Base-by-base conservation (phyloP, 192 early-diverging fungal genomes). In the Linderina pennispora region DNA sequence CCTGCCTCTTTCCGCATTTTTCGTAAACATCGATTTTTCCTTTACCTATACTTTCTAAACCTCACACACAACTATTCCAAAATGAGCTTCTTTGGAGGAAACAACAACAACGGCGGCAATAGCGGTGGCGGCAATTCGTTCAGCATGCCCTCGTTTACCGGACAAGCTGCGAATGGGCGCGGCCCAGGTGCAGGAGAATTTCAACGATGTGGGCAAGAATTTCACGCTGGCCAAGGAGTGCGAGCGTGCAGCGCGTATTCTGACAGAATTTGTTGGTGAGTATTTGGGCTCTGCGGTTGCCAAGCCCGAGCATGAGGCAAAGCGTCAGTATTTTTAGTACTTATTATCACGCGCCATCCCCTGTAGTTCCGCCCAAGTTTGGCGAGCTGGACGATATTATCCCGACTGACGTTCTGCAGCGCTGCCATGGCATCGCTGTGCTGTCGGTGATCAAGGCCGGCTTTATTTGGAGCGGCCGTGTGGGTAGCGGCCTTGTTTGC, bases 401-500 rank as follows among this genome's bases (percentile, higher is more conserved):
- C 45, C 85, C 86, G 4, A 39, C 76, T 15, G 64, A 79, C 41
- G 73, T 89, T 26, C 54, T 88, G 35, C 46, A 63, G 35, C 80
- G 88, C 41, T 92, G 92, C 35, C 84, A 84, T 52, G 95, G 95
- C 15, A 77, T 98, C 15, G 95, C 95, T 37, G 85, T 98, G 9
- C 78, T 98, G 50, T 87, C 88, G 5, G 86, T 93, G 1, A 46
- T 96, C 50, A 98, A 98, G 52, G 94, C 90, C 24, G 94, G 94
- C 0, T 92, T 95, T 46, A 69, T 93, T 10, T 91, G 86, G 80
- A 85, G 86, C 16, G 92, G 89, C 1, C 80, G 91, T 20, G 78
- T 80, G 3, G 95, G 95, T 17, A 71, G 80, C 3, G 95, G 95
- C 3, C 58, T 98, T 6, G 91, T 94, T 4, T 81, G 95, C 41